Evolutionary conservation across 495 filamentous ascomycete species (phyloP), one percentile per base, ranked within the genome.

Genomic region (Beverwykella pulmonaria): DNA sequence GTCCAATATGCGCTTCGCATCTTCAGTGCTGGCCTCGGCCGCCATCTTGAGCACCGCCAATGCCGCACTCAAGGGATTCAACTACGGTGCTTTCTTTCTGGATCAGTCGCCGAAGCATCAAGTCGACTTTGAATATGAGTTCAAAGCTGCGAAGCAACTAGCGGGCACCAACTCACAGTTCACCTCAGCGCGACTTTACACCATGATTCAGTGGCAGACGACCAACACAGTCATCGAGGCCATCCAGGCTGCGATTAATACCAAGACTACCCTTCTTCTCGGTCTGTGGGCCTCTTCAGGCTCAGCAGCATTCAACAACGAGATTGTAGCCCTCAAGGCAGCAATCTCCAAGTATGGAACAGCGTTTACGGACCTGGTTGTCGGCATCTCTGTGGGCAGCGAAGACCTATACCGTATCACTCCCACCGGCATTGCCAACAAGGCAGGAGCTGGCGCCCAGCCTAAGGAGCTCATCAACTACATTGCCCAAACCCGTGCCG

Each of bases 341-440:
- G 87, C 88, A 71, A 89, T 89, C 73, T 41, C 66, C 41, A 77
- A 83, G 59, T 90, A 91, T 74, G 88, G 88, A 23, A 75, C 78
- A 3, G 73, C 75, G 25, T 85, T 95, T 74, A 78, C 82, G 68
- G 76, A 81, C 61, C 79, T 89, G 47, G 84, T 96, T 34, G 88
- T 83, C 59, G 92, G 91, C 78, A 93, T 96, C 80, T 93, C 92
- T 3, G 91, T 97, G 59, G 93, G 92, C 61, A 90, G 86, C 75
- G 93, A 96, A 83, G 90, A 95, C 77, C 82, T 96, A 4, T 96
- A 97, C 85, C 88, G 92, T 62, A 84, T 82, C 81, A 88, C 88
- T 1, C 81, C 83, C 25, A 83, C 75, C 3, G 85, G 83, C 49
- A 79, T 79, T 63, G 54, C 76, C 68, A 79, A 79, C 75, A 66